Evolutionary conservation across 1,139 yeast genomes (phyloP).

Genomic region (Geotrichum macrosporum): DNA sequence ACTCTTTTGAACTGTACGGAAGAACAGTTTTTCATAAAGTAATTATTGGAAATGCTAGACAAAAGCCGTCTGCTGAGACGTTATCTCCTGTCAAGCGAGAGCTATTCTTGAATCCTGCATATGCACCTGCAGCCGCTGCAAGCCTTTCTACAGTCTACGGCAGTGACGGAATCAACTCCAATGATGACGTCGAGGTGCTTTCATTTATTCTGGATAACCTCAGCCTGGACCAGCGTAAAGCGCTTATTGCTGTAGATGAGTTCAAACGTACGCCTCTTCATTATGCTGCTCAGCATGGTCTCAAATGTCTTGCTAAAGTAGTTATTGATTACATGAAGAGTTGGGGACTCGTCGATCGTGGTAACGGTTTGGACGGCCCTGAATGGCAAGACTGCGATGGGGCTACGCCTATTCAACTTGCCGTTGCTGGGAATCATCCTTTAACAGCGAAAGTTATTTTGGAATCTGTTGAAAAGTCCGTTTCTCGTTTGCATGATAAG

Average conservation of each 20-base stretch:
- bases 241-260: constrained; percentile 63
- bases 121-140: constrained; percentile 45
- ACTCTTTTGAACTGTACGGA: constrained; percentile 70
- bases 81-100: constrained; percentile 16
- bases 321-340: constrained; percentile 50
- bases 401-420: constrained; percentile 75
- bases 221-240: constrained; percentile 50
- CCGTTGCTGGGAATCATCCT: constrained; percentile 81
- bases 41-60: constrained; percentile 70
- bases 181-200: constrained; percentile 50
- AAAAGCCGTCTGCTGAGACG: constrained; percentile 29
- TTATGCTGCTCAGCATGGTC: constrained; percentile 84
- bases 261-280: constrained; percentile 84
- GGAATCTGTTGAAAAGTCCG: constrained; percentile 41
- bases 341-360: constrained; percentile 47
- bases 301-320: constrained; percentile 56
- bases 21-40: constrained; percentile 83
- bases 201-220: constrained; percentile 51
- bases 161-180: constrained; percentile 52
- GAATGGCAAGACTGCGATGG: constrained; percentile 84
- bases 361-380: constrained; percentile 33
- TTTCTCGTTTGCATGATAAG: constrained; percentile 42
- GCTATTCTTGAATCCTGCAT: constrained; percentile 45
- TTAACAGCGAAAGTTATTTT: constrained; percentile 62
- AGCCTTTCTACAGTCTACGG: constrained; percentile 49